These are phyloP conservation scores for Serpula lacrymans DNA, from an alignment of 768 basidiomycete species.

Conservation along the genomic window DNA sequence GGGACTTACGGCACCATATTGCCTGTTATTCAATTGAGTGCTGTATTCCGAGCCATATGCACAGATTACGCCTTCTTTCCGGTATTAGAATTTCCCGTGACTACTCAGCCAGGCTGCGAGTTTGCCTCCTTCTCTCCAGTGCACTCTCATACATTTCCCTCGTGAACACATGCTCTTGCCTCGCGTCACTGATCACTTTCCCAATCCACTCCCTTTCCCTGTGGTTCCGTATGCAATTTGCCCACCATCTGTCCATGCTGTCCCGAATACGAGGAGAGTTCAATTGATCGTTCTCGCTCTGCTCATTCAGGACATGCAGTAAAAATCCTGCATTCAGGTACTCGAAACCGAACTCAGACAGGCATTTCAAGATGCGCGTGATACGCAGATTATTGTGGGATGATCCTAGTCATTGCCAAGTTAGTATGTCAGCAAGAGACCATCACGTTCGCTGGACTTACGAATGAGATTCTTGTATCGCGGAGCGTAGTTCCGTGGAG, in stretches of 20 bases:
- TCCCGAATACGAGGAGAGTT: conserved; percentile 42
- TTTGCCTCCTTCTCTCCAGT: conserved; percentile 37
- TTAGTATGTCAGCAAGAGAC: background rate
- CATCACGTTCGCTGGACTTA: conserved; percentile 35
- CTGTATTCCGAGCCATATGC: background rate
- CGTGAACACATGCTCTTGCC: conserved; percentile 39
- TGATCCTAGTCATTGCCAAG: conserved; percentile 42
- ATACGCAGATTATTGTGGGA: conserved; percentile 77
- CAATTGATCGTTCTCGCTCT: conserved; percentile 55
- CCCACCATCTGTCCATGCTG: conserved; percentile 82
- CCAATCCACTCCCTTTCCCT: conserved; percentile 55
- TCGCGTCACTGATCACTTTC: conserved; percentile 46
- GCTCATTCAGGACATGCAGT: conserved; percentile 66
- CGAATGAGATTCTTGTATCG: conserved; percentile 65
- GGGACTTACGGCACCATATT: no score
- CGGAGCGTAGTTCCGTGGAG: conserved; percentile 45
- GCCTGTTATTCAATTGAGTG: no score
- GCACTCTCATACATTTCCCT: conserved; percentile 53
- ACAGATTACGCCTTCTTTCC: no score
- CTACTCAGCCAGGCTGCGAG: conserved; percentile 29
- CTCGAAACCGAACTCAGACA: conserved; percentile 69
- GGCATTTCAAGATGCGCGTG: conserved; percentile 71
- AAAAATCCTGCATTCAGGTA: conserved; percentile 62
- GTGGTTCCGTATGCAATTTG: conserved; percentile 65
- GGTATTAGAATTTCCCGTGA: background rate